A percentile compares a stretch with the other conserved stretches of the same genome.
Evolutionary conservation across 495 filamentous ascomycete genomes (phyloP).

Genomic region (Trichoderma parareesei): DNA sequence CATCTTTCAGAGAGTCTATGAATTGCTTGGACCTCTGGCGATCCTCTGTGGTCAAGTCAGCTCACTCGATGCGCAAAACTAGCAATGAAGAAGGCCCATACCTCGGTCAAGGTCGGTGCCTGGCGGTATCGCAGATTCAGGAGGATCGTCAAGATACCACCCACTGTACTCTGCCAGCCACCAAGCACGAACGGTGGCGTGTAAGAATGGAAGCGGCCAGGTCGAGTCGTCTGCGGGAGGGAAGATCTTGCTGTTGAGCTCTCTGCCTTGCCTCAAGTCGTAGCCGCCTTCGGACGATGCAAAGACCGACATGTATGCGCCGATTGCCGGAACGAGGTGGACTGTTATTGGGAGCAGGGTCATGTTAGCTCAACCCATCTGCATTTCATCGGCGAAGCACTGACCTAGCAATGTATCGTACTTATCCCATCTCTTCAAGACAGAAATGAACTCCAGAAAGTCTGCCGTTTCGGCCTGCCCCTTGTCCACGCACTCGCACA

Average conservation of each 20-base stretch:
- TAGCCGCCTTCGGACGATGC: conserved; percentile 59
- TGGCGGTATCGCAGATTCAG: conserved; percentile 49
- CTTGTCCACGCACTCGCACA: conserved; percentile 68
- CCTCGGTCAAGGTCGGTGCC: conserved; percentile 41
- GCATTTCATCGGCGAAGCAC: not conserved
- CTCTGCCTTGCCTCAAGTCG: conserved; percentile 54
- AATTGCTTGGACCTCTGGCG: conserved; percentile 63
- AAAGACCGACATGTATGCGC: conserved; percentile 62
- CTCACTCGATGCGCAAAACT: conserved; percentile 2
- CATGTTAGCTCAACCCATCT: not conserved
- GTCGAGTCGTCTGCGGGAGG: conserved; percentile 51
- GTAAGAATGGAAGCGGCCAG: conserved; percentile 64
- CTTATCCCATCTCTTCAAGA: conserved; percentile 58
- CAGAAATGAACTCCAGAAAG: conserved; percentile 58
- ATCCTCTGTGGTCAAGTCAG: conserved; percentile 42
- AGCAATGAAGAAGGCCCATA: conserved; percentile 15
- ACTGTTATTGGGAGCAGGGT: conserved; percentile 33
- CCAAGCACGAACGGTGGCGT: conserved; percentile 64
- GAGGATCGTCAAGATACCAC: conserved; percentile 67
- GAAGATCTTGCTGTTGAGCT: conserved; percentile 59
- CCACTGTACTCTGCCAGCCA: conserved; percentile 93
- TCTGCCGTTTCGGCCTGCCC: conserved; percentile 60
- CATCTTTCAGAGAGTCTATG: conserved; percentile 71
- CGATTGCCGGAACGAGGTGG: conserved; percentile 72
- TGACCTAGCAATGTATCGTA: conserved; percentile 52